A percentile compares a stretch with the other conserved stretches of the same genome.
These are phyloP conservation scores for Pulveroboletus sp. DNA, from an alignment of 768 basidiomycete species.

Conservation along the genomic window DNA sequence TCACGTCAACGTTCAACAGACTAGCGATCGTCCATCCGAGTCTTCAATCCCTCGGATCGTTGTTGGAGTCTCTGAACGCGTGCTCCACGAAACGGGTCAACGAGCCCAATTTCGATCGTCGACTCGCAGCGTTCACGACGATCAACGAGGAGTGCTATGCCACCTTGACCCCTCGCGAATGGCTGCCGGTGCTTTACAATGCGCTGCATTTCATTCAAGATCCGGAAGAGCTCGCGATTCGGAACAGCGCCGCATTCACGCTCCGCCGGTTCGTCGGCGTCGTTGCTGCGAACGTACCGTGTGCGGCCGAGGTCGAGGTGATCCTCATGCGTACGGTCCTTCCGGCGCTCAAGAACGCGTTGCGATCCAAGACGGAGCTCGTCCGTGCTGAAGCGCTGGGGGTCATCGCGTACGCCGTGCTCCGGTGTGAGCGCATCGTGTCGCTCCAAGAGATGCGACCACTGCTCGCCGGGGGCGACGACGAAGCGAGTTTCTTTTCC, in stretches of 20 bases:
- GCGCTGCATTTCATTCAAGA: slow-evolving; percentile 86
- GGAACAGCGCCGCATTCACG: slow-evolving; percentile 72
- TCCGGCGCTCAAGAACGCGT: slow-evolving; percentile 73
- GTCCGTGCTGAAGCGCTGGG: slow-evolving; percentile 82
- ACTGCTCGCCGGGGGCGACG: slow-evolving; percentile 81
- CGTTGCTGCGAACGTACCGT: slow-evolving; percentile 30
- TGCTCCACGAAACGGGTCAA: slow-evolving; percentile 80
- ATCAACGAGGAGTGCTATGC: slow-evolving; percentile 66
- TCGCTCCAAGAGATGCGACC: slow-evolving; percentile 75
- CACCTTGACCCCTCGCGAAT: slow-evolving; percentile 52
- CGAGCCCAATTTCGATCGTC: slow-evolving; percentile 89
- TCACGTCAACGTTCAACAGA: slow-evolving; percentile 61
- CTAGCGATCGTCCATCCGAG: slow-evolving; percentile 40
- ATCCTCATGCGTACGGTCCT: slow-evolving; percentile 64
- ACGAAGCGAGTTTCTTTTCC: slow-evolving; percentile 95
- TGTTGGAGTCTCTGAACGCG: slow-evolving; percentile 74
- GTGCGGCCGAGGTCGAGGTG: slow-evolving; percentile 43
- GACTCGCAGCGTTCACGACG: slow-evolving; percentile 67
- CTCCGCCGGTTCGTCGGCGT: slow-evolving; percentile 76
- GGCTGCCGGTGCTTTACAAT: slow-evolving; percentile 83
- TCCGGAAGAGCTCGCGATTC: slow-evolving; percentile 78
- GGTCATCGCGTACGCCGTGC: slow-evolving; percentile 73
- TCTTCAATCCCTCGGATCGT: slow-evolving; percentile 45
- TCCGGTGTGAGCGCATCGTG: slow-evolving; percentile 53
- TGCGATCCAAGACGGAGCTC: slow-evolving; percentile 77